Conservation (phyloP, 2,329 filamentous ascomycete genomes). For the Colletotrichum lini region DNA sequence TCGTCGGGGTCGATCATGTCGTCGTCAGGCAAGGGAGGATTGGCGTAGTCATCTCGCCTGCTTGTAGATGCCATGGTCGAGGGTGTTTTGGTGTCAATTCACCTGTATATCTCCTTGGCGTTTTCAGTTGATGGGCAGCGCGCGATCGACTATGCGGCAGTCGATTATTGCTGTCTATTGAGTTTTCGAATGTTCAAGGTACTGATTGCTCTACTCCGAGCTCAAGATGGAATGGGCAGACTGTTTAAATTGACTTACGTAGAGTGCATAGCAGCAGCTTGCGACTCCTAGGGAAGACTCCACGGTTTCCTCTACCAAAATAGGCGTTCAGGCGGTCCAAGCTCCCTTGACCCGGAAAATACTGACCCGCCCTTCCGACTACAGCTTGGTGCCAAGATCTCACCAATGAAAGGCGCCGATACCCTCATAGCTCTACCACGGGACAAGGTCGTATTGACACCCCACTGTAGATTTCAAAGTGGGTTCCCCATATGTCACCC, state of each 20-base stretch:
- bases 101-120: too few species aligned
- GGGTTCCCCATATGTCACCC: neutral
- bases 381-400: neutral
- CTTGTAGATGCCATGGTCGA: conserved; percentile 62
- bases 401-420: neutral
- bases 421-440: neutral
- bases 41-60: conserved; percentile 71
- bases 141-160: neutral
- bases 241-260: conserved; percentile 23
- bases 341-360: conserved; percentile 45
- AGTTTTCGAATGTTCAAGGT: neutral
- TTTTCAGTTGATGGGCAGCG: neutral
- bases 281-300: conserved; percentile 42
- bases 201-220: neutral
- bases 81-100: neutral
- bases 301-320: conserved; percentile 47
- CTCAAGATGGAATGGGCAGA: conserved; percentile 16
- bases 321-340: conserved; percentile 45
- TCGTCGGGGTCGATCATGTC: conserved; percentile 86
- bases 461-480: neutral
- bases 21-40: conserved; percentile 74
- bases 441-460: too few species aligned
- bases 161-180: neutral
- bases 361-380: conserved; percentile 27
- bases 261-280: conserved; percentile 12